phyloP scores from a whole-genome alignment of 305 asterid species.

The Rubia balearica region DNA sequence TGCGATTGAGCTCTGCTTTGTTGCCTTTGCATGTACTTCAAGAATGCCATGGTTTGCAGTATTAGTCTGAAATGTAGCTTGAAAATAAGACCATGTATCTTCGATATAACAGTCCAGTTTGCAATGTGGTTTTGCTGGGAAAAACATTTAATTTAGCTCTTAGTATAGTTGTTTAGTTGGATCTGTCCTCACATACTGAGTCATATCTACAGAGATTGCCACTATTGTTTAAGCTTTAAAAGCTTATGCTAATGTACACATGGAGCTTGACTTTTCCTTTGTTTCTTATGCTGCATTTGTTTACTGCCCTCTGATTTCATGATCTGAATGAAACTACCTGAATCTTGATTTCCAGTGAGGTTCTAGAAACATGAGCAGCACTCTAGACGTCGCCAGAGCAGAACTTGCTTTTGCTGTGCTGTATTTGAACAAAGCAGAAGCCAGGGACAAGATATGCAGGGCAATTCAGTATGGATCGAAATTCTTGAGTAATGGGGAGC shows the following conservation, averaged over 20 bases:
- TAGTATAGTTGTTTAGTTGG: not conserved
- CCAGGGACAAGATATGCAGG: conserved; percentile 96
- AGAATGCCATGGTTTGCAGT: not conserved
- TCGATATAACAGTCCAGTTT: not conserved
- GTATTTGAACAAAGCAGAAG: conserved; percentile 87
- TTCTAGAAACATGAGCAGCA: conserved; percentile 47
- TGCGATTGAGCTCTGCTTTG: not conserved
- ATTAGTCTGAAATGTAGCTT: not conserved
- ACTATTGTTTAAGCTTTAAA: not conserved
- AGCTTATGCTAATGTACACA: not conserved
- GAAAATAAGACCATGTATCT: not conserved
- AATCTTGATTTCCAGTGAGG: conserved; percentile 23
- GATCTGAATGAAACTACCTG: conserved; percentile 17
- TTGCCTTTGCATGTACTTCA: not conserved
- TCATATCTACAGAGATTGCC: not conserved
- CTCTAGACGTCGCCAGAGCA: conserved; percentile 70
- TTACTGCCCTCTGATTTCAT: conserved; percentile 1
- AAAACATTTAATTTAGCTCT: not conserved
- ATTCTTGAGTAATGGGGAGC: conserved; percentile 81
- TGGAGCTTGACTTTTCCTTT: not conserved
- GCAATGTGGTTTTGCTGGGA: not conserved
- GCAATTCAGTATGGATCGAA: conserved; percentile 90
- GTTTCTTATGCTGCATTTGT: not conserved
- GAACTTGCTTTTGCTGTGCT: conserved; percentile 86
- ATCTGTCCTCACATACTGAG: not conserved